Conservation (phyloP, 2,329 filamentous ascomycete genomes). For the Neofusicoccum laricinum region DNA sequence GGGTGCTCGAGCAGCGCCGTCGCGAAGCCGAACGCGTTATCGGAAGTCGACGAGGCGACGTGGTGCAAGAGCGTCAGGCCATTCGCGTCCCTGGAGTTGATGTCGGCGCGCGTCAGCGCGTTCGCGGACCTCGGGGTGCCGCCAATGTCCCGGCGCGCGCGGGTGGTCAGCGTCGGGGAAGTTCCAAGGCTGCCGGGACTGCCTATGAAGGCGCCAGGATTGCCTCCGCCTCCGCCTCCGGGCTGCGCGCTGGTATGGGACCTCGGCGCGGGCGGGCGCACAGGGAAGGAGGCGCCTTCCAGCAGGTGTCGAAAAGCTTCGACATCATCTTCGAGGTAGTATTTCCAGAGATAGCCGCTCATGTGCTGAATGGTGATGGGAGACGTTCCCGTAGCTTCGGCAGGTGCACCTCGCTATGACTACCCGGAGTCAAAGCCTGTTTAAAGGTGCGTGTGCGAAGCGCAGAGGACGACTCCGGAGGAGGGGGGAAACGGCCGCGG, state of each 20-base stretch:
- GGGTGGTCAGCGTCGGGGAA: conserved; percentile 41
- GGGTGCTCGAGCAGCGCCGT: conserved; percentile 77
- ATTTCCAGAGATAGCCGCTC: conserved; percentile 97
- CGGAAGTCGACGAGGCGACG: conserved; percentile 70
- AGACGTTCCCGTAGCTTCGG: conserved; percentile 51
- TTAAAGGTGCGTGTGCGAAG: conserved; percentile 70
- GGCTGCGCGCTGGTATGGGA: conserved; percentile 4
- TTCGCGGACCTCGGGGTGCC: conserved; percentile 27
- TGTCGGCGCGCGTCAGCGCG: conserved; percentile 59
- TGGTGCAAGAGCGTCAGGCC: conserved; percentile 84
- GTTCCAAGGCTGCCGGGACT: conserved; percentile 47
- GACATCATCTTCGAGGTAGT: conserved; percentile 96
- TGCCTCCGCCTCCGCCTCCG: not conserved
- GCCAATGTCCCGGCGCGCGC: conserved; percentile 32
- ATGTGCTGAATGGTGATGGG: conserved; percentile 56
- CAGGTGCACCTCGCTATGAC: conserved; percentile 82
- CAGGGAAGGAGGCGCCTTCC: conserved; percentile 63
- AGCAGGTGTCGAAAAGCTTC: conserved; percentile 88
- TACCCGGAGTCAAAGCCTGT: conserved; percentile 81
- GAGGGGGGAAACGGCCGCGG: conserved; percentile 3
- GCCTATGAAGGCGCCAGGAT: conserved; percentile 19
- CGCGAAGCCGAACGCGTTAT: conserved; percentile 71
- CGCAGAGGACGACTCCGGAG: conserved; percentile 43
- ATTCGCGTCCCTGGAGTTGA: conserved; percentile 80
- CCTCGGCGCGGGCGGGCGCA: conserved; percentile 56